A percentile compares a stretch with the other conserved stretches of the same genome.
These are phyloP conservation scores for Aspergillus affinis DNA, from an alignment of 495 filamentous ascomycete species.

Conservation along the genomic window DNA sequence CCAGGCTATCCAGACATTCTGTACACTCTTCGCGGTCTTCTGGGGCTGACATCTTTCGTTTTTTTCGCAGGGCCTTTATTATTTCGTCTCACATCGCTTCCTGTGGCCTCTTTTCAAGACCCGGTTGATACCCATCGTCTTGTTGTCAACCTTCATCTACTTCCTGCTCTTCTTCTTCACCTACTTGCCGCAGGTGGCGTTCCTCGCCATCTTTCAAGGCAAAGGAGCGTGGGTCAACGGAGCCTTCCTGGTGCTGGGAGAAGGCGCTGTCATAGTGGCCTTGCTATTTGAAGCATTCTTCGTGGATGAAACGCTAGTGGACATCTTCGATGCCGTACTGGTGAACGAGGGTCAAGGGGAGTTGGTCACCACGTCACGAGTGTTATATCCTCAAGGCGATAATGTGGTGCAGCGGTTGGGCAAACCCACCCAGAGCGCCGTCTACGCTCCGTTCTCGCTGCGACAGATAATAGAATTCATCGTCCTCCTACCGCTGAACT, in stretches of 20 bases:
- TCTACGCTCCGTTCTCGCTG: conserved; percentile 67
- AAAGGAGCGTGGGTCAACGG: conserved; percentile 60
- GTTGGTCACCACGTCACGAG: conserved; percentile 53
- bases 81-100: conserved; percentile 58
- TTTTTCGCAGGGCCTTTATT: conserved; percentile 54
- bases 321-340: conserved; percentile 65
- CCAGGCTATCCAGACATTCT: neutral
- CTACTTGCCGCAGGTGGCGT: conserved; percentile 62
- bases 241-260: conserved; percentile 64
- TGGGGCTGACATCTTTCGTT: neutral
- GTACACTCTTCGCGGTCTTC: neutral
- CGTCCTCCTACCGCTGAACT: conserved; percentile 65
- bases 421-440: conserved; percentile 54
- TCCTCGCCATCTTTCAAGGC: conserved; percentile 63
- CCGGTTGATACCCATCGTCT: conserved; percentile 56
- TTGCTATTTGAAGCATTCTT: conserved; percentile 67
- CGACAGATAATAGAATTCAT: conserved; percentile 77
- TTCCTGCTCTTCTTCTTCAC: conserved; percentile 61
- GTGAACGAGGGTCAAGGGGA: conserved; percentile 59
- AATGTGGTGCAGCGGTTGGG: conserved; percentile 57
- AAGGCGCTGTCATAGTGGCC: conserved; percentile 60
- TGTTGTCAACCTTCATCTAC: conserved; percentile 61
- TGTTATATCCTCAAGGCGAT: conserved; percentile 52
- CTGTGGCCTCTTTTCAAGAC: conserved; percentile 62
- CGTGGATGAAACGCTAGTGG: conserved; percentile 66